These are phyloP conservation scores for Phylloporus sp. DNA, from an alignment of 768 basidiomycete genomes.

Conservation along the genomic window DNA sequence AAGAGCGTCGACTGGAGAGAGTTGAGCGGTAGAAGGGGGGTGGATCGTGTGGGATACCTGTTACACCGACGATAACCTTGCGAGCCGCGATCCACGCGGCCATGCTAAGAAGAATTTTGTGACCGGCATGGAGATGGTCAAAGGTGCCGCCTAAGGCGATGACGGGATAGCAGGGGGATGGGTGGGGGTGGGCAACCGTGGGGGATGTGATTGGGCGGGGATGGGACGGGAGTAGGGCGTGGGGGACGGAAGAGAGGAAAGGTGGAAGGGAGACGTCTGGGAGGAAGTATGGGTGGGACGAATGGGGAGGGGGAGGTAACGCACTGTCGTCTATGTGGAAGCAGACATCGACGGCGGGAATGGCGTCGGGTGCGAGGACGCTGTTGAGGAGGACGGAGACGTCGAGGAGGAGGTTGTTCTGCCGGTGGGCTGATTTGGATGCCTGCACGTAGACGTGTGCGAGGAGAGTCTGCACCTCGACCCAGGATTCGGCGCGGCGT, in stretches of 20 bases:
- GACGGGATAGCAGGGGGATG: constrained; percentile 48
- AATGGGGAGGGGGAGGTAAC: constrained; percentile 12
- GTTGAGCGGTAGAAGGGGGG: constrained; percentile 9
- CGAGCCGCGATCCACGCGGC: constrained; percentile 73
- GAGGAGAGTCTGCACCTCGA: constrained; percentile 69
- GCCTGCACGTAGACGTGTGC: constrained; percentile 84
- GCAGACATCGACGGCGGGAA: constrained; percentile 40
- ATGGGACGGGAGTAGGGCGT: constrained; percentile 13
- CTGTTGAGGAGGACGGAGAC: constrained; percentile 73
- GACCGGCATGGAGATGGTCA: constrained; percentile 95
- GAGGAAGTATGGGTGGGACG: constrained; percentile 1
- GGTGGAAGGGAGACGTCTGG: constrained; percentile 39
- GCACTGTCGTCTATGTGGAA: constrained; percentile 44
- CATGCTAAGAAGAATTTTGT: constrained; percentile 95
- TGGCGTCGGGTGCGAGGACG: constrained; percentile 41
- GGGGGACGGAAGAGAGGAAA: constrained; percentile 37
- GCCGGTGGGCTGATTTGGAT: constrained; percentile 66
- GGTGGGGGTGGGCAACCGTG: neutral
- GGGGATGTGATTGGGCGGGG: constrained; percentile 5
- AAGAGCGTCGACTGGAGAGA: constrained; percentile 57
- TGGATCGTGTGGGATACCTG: constrained; percentile 45
- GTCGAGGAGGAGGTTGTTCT: constrained; percentile 67
- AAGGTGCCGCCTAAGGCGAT: constrained; percentile 94
- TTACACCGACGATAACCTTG: constrained; percentile 89
- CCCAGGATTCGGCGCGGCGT: constrained; percentile 50